Evolutionary conservation across 2,329 filamentous ascomycete species (phyloP), one percentile per base, ranked within the genome.

Genomic region (Fusarium sp.): DNA sequence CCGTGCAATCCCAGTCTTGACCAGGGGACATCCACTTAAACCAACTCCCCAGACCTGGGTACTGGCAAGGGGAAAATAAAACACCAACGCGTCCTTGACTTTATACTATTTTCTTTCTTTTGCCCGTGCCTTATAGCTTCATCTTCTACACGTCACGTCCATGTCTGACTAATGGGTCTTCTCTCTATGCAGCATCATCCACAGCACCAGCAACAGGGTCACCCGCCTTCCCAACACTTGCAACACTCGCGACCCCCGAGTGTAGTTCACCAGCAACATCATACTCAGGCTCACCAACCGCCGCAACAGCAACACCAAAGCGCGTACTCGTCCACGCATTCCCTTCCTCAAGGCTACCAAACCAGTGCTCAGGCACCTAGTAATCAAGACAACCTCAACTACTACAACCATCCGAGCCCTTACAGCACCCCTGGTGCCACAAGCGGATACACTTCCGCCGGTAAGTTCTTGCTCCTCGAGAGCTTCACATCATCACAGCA

Each of bases 401-500:
- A 95, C 82, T 90, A 92, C 78, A 89, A 92, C 64, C 93, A 96
- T 79, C 89, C 92, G 70, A 93, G 91, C 80, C 89, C 93, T 14
- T 97, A 97, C 84, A 94, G 92, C 83, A 92, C 93, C 60, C 91
- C 93, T 74, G 93, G 92, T 83, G 89, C 92, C 67, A 90, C 92
- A 60, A 93, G 92, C 82, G 92, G 92, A 84, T 97, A 97, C 83
- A 91, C 93, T 71, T 93, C 94, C 79, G 92, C 93, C 85, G 93
- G 93, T 96, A 84, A 86, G 91, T 86, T 68, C 35, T 46, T 20
- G 35, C 41, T 57, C 55, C 35, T 49, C n/a, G 26, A 41, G 26
- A 49, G 49, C 50, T 64, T 60, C 30, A 55, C 33, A 53, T 56
- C 27, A 17, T 38, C 17, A 7, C 53, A 32, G 46, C 42, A 42